Evolutionary conservation across 352 stramenopile genomes (phyloP).

Genomic region (Pythium graminicola): DNA sequence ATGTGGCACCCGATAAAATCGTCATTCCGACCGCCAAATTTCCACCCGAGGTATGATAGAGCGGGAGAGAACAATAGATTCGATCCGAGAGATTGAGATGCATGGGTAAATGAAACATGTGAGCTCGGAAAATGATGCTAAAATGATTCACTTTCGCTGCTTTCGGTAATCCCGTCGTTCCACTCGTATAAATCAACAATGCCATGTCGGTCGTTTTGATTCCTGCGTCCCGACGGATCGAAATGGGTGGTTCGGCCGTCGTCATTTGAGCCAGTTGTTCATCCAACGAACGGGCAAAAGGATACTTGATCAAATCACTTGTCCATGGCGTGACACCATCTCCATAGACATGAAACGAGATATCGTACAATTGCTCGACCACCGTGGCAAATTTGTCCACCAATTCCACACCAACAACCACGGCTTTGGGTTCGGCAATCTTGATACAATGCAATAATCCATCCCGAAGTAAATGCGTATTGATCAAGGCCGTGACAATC

Average conservation of each 20-base stretch:
- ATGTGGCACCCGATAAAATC: conserved; percentile 60
- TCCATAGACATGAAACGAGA: conserved; percentile 47
- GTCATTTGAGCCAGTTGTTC: conserved; percentile 21
- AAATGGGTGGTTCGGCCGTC: conserved; percentile 23
- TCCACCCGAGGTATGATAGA: conserved; percentile 82
- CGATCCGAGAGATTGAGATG: conserved; percentile 47
- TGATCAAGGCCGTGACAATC: conserved; percentile 80
- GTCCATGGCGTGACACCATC: conserved; percentile 30
- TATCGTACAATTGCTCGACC: conserved; percentile 30
- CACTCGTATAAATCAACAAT: conserved; percentile 81
- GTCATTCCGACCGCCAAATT: conserved; percentile 77
- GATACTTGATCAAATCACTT: conserved; percentile 10
- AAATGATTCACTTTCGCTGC: conserved; percentile 70
- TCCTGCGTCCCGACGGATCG: conserved; percentile 24
- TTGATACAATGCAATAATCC: conserved; percentile 68
- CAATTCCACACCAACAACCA: conserved; percentile 55
- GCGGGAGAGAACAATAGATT: conserved; percentile 72
- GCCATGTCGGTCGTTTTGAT: conserved; percentile 58
- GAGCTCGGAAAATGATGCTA: conserved; percentile 55
- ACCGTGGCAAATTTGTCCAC: conserved; percentile 39
- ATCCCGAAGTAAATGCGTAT: conserved; percentile 64
- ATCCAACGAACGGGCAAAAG: conserved; percentile 44
- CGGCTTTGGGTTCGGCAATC: conserved; percentile 46
- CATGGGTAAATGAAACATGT: conserved; percentile 56
- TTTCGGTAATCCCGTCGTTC: conserved; percentile 79